These are phyloP conservation scores for Protomyces inundatus DNA, from an alignment of 1,139 yeast species.

Conservation along the genomic window DNA sequence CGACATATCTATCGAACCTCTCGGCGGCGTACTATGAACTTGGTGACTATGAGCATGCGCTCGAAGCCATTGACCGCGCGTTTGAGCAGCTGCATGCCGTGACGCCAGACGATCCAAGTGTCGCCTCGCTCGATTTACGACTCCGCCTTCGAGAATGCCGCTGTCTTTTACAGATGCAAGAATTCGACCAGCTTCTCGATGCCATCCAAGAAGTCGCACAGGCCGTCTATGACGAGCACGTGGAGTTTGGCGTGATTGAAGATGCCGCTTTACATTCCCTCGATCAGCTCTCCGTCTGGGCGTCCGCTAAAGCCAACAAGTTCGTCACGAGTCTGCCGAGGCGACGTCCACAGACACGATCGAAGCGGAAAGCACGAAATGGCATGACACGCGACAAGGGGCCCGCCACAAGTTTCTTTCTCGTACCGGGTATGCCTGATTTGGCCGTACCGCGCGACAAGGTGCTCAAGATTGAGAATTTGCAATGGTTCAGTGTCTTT, in stretches of 20 bases:
- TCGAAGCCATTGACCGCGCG: slow-evolving; percentile 21
- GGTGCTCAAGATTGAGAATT: no score
- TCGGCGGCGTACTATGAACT: slow-evolving; percentile 21
- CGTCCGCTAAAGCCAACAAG: slow-evolving; percentile 8
- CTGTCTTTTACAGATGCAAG: slow-evolving; percentile 19
- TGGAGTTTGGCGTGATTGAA: slow-evolving; percentile 24
- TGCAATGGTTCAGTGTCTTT: slow-evolving; percentile 9
- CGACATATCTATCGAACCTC: slow-evolving; percentile 15
- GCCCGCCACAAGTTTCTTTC: background rate
- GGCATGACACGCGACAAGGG: background rate
- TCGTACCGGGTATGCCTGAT: background rate
- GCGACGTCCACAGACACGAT: slow-evolving; percentile 7
- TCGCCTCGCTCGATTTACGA: slow-evolving; percentile 10
- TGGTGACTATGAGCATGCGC: slow-evolving; percentile 21
- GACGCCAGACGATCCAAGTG: background rate
- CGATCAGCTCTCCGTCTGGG: slow-evolving; percentile 22
- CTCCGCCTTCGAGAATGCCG: slow-evolving; percentile 20
- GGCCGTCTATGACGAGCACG: slow-evolving; percentile 16
- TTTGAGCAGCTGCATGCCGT: slow-evolving; percentile 14
- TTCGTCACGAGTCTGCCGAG: slow-evolving; percentile 15
- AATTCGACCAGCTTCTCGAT: slow-evolving; percentile 21
- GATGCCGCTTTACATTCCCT: slow-evolving; percentile 23
- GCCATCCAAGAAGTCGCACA: slow-evolving; percentile 23
- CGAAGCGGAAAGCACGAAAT: slow-evolving; percentile 1
- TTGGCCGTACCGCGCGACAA: background rate